Evolutionary conservation across 495 filamentous ascomycete genomes (phyloP).

Genomic region (Penicillium argentinense): DNA sequence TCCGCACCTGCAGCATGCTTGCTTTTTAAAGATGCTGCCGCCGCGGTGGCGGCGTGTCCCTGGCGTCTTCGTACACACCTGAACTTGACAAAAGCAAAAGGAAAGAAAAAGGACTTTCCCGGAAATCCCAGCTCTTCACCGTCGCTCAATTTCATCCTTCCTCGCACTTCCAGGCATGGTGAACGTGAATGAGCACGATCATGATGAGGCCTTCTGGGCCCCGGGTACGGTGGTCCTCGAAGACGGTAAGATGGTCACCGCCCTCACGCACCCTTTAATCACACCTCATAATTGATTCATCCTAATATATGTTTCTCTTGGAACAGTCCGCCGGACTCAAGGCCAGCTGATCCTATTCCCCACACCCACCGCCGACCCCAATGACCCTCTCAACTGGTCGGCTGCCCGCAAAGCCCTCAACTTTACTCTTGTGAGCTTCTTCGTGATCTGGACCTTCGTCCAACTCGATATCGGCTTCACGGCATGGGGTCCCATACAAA

Average conservation of each 20-base stretch:
- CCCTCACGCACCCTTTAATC: neutral
- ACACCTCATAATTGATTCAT: neutral
- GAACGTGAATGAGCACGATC: slow-evolving; percentile 9
- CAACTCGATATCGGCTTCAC: slow-evolving; percentile 40
- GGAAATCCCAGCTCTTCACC: no score
- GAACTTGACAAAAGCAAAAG: no score
- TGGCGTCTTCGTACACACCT: no score
- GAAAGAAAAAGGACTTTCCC: no score
- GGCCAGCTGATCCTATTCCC: slow-evolving; percentile 26
- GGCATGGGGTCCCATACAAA: slow-evolving; percentile 40
- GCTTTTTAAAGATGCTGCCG: no score
- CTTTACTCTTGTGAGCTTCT: slow-evolving; percentile 39
- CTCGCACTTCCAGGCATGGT: slow-evolving; percentile 8
- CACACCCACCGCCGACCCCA: slow-evolving; percentile 26
- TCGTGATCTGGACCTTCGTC: slow-evolving; percentile 37
- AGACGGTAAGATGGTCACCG: slow-evolving; percentile 12
- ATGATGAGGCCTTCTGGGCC: slow-evolving; percentile 25
- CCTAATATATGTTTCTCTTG: neutral
- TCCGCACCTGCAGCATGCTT: no score
- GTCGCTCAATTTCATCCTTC: neutral
- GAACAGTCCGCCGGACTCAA: slow-evolving; percentile 19
- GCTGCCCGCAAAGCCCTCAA: slow-evolving; percentile 35
- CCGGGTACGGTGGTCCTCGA: slow-evolving; percentile 26
- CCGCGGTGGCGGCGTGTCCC: no score
- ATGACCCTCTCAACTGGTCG: slow-evolving; percentile 36